phyloP scores from a whole-genome alignment of 306 rosid species.

The Prunus dulcis region DNA sequence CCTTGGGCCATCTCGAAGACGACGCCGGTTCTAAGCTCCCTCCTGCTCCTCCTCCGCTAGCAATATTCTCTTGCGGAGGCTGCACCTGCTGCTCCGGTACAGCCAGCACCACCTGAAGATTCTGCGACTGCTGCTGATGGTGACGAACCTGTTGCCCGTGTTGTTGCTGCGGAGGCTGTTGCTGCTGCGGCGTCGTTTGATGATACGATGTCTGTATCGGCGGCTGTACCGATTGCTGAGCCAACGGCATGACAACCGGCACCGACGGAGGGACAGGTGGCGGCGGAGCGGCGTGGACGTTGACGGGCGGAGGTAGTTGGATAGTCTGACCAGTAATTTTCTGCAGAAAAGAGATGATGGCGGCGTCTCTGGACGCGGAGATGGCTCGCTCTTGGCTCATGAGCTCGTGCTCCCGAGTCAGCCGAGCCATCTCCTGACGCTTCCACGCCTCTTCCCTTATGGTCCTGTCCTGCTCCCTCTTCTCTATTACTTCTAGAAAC shows the following conservation, averaged over 20 bases:
- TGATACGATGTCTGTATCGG: neutral
- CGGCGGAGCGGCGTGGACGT: constrained; percentile 1
- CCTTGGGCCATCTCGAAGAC: constrained; percentile 51
- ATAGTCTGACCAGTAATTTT: constrained; percentile 44
- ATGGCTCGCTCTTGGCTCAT: constrained; percentile 39
- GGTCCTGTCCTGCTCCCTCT: constrained; percentile 42
- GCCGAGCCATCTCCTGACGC: constrained; percentile 38
- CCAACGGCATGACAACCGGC: neutral
- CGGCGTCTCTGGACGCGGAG: constrained; percentile 42
- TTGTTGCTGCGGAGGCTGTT: neutral
- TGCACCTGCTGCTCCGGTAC: constrained; percentile 20
- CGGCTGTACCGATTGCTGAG: neutral
- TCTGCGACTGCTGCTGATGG: constrained; percentile 4
- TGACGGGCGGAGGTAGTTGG: constrained; percentile 24
- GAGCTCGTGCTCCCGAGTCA: constrained; percentile 35
- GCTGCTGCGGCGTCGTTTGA: neutral
- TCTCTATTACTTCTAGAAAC: constrained; percentile 44
- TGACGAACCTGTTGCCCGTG: neutral
- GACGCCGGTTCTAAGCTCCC: constrained; percentile 20
- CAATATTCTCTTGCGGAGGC: constrained; percentile 8
- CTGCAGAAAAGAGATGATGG: constrained; percentile 44
- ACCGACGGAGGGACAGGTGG: constrained; percentile 17
- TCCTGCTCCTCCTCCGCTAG: constrained; percentile 19
- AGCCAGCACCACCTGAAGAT: constrained; percentile 4
- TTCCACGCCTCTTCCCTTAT: constrained; percentile 50